phyloP scores from a whole-genome alignment of 2,329 filamentous ascomycete species.

The Cordyceps fumosorosea region DNA sequence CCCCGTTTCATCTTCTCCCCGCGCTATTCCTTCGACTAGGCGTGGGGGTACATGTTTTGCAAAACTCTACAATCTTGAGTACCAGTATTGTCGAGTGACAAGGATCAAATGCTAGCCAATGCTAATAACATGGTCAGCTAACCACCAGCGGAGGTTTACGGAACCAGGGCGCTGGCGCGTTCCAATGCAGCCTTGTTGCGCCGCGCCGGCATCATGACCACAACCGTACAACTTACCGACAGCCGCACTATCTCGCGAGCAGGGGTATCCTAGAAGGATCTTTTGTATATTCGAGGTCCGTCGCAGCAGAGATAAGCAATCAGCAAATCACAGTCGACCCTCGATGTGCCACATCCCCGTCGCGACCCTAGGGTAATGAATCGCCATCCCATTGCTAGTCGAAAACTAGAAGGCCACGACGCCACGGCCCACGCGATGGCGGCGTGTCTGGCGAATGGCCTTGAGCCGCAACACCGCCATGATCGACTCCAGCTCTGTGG shows the following conservation, averaged over 20 bases:
- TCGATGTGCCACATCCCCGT: background rate
- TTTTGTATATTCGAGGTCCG: background rate
- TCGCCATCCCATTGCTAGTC: conserved; percentile 3
- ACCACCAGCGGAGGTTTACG: background rate
- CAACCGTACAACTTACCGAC: background rate
- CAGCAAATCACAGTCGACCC: background rate
- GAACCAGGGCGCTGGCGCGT: background rate
- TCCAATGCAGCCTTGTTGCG: background rate
- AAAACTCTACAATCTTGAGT: background rate
- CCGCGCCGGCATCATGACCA: background rate
- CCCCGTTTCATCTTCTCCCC: background rate
- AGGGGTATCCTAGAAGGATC: background rate
- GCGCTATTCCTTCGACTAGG: background rate
- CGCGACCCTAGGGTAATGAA: background rate
- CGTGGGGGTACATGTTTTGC: background rate
- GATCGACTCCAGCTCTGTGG: background rate
- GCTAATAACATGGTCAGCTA: background rate
- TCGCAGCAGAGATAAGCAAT: background rate
- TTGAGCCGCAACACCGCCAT: background rate
- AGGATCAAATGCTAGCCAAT: background rate
- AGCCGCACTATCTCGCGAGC: background rate
- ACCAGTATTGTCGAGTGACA: background rate
- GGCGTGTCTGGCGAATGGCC: background rate
- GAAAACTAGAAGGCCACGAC: background rate
- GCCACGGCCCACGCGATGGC: background rate